These are phyloP conservation scores for Pyrrhoderma lamaoense DNA, from an alignment of 1,284 basidiomycete species.

Conservation along the genomic window DNA sequence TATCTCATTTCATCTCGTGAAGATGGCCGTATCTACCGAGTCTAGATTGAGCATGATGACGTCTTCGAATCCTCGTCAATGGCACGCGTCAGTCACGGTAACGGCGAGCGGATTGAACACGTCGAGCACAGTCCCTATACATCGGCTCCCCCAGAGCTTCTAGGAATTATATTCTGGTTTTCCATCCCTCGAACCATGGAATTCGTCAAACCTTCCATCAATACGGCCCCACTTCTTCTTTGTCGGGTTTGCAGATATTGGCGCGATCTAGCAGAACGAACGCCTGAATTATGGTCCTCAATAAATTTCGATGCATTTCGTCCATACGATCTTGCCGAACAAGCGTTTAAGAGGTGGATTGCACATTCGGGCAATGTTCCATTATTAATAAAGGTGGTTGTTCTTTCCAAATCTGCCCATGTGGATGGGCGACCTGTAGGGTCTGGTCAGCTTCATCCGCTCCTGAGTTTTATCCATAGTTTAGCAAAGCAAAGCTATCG, in stretches of 20 bases:
- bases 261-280: constrained; percentile 6
- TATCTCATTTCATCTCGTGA: too few relatives aligned
- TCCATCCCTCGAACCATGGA: constrained; percentile 9
- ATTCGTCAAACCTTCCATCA: constrained; percentile 14
- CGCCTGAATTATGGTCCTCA: constrained; percentile 13
- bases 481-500: constrained; percentile 14
- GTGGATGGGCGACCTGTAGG: background rate
- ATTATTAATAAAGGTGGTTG: constrained; percentile 12
- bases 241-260: constrained; percentile 11
- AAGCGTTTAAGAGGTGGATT: constrained; percentile 13
- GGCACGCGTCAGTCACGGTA: too few relatives aligned
- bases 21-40: too few relatives aligned
- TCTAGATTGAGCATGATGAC: too few relatives aligned
- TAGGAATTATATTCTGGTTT: constrained; percentile 16
- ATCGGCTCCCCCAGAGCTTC: constrained; percentile 15
- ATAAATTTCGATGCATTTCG: constrained; percentile 14
- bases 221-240: constrained; percentile 10
- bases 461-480: constrained; percentile 9
- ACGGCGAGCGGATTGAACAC: too few relatives aligned
- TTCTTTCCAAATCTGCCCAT: background rate
- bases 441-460: constrained; percentile 2
- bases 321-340: constrained; percentile 9
- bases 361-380: constrained; percentile 9
- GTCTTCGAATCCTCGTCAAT: too few relatives aligned
- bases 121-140: constrained; percentile 3